phyloP scores from a whole-genome alignment of 306 rosid species.

The Gastrolobium bilobum region DNA sequence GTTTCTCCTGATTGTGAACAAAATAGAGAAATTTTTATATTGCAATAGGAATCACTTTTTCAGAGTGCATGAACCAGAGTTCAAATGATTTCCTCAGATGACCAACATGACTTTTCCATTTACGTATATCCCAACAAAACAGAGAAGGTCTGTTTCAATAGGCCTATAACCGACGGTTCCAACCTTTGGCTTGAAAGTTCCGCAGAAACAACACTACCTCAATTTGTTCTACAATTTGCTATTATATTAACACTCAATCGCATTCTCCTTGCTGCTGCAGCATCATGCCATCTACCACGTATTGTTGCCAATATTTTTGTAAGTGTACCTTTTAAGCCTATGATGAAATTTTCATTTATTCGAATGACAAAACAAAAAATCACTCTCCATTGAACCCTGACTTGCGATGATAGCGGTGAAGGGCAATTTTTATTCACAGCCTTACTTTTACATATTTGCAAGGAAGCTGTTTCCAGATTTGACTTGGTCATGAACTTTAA shows the following conservation, averaged over 20 bases:
- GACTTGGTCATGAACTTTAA: too few species aligned
- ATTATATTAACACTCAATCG: conserved; percentile 50
- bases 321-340: conserved; percentile 34
- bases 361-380: too few species aligned
- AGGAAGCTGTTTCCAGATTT: too few species aligned
- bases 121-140: background rate
- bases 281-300: conserved; percentile 44
- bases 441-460: too few species aligned
- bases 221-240: conserved; percentile 49
- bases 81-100: conserved; percentile 9
- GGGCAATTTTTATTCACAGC: too few species aligned
- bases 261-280: conserved; percentile 2
- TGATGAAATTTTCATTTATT: background rate
- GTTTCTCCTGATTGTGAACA: conserved; percentile 12
- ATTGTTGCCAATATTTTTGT: conserved; percentile 51
- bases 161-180: background rate
- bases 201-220: conserved; percentile 28
- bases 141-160: conserved; percentile 44
- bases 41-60: background rate
- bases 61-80: background rate
- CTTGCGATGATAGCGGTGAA: too few species aligned
- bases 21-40: background rate
- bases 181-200: conserved; percentile 52
- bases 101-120: background rate
- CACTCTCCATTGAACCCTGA: too few species aligned